phyloP scores from a whole-genome alignment of 495 filamentous ascomycete species.

The Trichoderma reesei region DNA sequence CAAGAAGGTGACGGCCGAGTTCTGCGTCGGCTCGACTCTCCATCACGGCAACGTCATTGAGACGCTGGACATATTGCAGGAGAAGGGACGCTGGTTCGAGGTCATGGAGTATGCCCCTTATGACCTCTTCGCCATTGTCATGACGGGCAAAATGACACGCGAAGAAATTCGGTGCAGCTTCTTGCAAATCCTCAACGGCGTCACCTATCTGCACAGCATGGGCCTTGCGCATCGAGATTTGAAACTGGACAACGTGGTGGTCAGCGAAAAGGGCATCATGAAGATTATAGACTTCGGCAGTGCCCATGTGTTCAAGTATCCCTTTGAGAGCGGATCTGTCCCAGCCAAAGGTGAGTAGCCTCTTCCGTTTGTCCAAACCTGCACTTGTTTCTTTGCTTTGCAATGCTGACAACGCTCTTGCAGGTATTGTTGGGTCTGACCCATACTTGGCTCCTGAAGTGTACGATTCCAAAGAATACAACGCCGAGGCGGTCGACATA shows the following conservation, averaged over 20 bases:
- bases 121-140: constrained; percentile 96
- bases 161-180: constrained; percentile 87
- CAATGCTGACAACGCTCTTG: constrained; percentile 8
- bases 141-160: constrained; percentile 96
- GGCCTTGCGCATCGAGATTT: constrained; percentile 92
- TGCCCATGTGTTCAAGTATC: constrained; percentile 92
- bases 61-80: constrained; percentile 91
- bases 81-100: constrained; percentile 93
- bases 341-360: constrained; percentile 65
- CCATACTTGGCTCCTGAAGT: constrained; percentile 96
- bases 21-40: constrained; percentile 93
- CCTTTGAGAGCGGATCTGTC: constrained; percentile 89
- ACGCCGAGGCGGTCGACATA: constrained; percentile 87
- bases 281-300: constrained; percentile 99
- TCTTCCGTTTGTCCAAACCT: neutral
- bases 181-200: constrained; percentile 87
- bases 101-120: constrained; percentile 99
- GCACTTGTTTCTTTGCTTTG: constrained; percentile 8
- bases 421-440: constrained; percentile 95
- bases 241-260: constrained; percentile 96
- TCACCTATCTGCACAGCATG: constrained; percentile 97
- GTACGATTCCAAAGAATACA: constrained; percentile 89
- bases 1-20: constrained; percentile 99
- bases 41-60: constrained; percentile 99
- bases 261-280: constrained; percentile 96